phyloP scores from a whole-genome alignment of 83 land plant genomes.

The Picea abies region DNA sequence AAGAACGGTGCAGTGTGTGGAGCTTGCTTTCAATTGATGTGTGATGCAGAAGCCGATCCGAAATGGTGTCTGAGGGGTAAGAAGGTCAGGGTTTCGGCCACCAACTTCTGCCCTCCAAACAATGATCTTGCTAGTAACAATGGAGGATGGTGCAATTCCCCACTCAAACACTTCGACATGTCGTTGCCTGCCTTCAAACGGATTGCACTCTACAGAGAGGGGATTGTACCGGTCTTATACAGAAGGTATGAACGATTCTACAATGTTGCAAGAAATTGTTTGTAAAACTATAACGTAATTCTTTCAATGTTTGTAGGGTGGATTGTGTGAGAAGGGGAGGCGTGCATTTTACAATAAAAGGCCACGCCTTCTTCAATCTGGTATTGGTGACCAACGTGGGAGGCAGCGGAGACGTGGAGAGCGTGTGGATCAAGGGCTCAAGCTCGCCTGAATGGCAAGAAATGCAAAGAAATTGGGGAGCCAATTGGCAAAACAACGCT shows the following conservation, averaged over 20 bases:
- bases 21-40: conserved; percentile 42
- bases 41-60: conserved; percentile 36
- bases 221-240: conserved; percentile 38
- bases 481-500: conserved; percentile 24
- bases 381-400: conserved; percentile 48
- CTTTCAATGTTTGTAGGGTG: conserved; percentile 10
- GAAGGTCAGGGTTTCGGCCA: conserved; percentile 31
- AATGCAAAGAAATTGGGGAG: conserved; percentile 46
- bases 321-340: conserved; percentile 36
- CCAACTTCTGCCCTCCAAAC: conserved; percentile 59
- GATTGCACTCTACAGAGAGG: conserved; percentile 29
- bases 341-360: conserved; percentile 32
- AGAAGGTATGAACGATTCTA: conserved; percentile 11
- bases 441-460: conserved; percentile 19
- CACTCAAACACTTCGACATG: conserved; percentile 61
- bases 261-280: too few relatives aligned
- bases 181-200: conserved; percentile 43
- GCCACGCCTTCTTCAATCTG: conserved; percentile 33
- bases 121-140: conserved; percentile 24
- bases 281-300: too few relatives aligned
- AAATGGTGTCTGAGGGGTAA: conserved; percentile 48
- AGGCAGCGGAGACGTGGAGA: conserved; percentile 41
- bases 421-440: conserved; percentile 30
- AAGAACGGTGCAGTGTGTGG: conserved; percentile 45
- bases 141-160: conserved; percentile 63